These are phyloP conservation scores for Cardamine occulta DNA, from an alignment of 345 rosid species.

Conservation along the genomic window DNA sequence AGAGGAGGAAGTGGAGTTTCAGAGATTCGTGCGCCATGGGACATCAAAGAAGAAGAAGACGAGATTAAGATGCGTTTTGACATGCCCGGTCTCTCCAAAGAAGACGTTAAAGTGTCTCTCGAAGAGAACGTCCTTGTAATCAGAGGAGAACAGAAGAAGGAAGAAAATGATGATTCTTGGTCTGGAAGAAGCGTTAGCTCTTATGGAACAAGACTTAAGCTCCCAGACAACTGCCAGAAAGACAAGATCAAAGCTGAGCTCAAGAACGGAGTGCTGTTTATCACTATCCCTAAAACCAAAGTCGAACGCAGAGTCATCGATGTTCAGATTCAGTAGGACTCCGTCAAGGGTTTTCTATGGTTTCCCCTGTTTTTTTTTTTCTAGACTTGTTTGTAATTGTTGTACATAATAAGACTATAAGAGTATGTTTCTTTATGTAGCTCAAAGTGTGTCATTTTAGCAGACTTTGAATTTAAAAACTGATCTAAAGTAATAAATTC, in stretches of 20 bases:
- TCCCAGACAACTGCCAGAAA: slow-evolving; percentile 60
- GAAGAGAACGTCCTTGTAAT: slow-evolving; percentile 70
- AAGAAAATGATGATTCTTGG: slow-evolving; percentile 59
- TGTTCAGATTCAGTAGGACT: slow-evolving; percentile 48
- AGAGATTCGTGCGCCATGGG: slow-evolving; percentile 75
- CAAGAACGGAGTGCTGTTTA: slow-evolving; percentile 69
- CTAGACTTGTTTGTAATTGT: background rate
- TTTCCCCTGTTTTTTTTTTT: background rate
- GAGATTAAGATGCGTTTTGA: slow-evolving; percentile 85
- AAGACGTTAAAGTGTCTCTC: slow-evolving; percentile 68
- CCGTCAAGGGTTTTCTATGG: background rate
- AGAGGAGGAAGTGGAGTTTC: slow-evolving; percentile 36
- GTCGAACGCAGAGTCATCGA: slow-evolving; percentile 59
- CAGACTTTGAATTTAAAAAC: no score
- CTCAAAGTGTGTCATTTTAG: no score
- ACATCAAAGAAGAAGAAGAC: slow-evolving; percentile 71
- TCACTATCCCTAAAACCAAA: slow-evolving; percentile 68
- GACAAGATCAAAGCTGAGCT: slow-evolving; percentile 74
- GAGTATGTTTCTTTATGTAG: no score
- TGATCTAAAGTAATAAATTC: no score
- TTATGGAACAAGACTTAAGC: slow-evolving; percentile 63
- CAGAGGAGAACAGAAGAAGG: slow-evolving; percentile 66
- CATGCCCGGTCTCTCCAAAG: slow-evolving; percentile 84
- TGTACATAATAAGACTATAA: no score
- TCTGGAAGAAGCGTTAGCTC: slow-evolving; percentile 49